Evolutionary conservation across 2,329 filamentous ascomycete genomes (phyloP), one percentile per base, ranked within the genome.

Genomic region (Bipolaris bicolor): DNA sequence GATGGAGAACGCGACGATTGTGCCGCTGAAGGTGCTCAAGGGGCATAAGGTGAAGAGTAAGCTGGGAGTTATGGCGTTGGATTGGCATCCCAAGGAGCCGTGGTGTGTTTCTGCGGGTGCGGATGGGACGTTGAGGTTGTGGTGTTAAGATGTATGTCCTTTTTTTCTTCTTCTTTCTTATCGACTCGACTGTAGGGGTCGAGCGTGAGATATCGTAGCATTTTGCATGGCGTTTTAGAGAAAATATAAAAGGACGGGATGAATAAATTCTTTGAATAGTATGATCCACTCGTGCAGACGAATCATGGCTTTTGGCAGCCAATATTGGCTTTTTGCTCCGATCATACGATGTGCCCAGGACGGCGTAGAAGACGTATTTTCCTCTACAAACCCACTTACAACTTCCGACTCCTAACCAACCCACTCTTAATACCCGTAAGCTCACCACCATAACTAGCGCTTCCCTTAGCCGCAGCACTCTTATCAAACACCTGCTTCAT

Each of bases 51-150:
- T 98, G 2, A 89, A 90, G 72, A 90, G 86, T 72, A 89, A 92
- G 65, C 79, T 99, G 56, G 95, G 95, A 64, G 93, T 98, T 15
- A 83, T 98, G 82, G 94, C 97, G 75, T 81, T 99, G 26, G 91
- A 97, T 72, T 99, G 96, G 96, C 95, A 99, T 81, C 92, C 92
- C 5, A 86, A 85, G 62, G 91, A 98, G 78, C 92, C 94, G 2
- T 98, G 95, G 95, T 90, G 90, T 78, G 88, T 97, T 51, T 96
- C 90, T 81, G 94, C 93, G 45, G 95, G 95, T 66, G 93, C 94
- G 1, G 95, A 99, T 81, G 94, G 94, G 40, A 96, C 90, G 13
- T 91, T 92, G 78, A 88, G 94, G 70, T 79, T 99, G 74, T 99
- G 94, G 94, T 54, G 57, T n/a, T 60, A 55, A 46, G 20, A 4